Conservation (phyloP, 257 asterid species). For the Mentha longifolia region DNA sequence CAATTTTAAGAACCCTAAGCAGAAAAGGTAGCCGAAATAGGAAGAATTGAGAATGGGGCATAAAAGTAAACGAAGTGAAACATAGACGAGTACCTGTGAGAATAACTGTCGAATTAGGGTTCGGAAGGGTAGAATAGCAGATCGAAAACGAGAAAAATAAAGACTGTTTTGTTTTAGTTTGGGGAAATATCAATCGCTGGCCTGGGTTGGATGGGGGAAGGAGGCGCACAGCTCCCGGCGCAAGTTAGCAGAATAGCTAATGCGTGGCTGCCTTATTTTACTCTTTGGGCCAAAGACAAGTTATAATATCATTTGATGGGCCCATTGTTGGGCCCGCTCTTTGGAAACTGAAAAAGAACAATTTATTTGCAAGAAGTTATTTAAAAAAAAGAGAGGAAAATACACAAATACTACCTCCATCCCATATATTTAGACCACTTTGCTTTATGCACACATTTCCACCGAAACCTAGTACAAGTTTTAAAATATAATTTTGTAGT, state of each 20-base stretch:
- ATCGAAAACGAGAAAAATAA: neutral
- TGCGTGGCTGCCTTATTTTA: constrained; percentile 35
- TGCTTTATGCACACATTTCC: too few relatives aligned
- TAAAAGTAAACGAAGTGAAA: neutral
- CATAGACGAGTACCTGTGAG: constrained; percentile 26
- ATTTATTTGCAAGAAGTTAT: too few relatives aligned
- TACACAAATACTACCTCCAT: too few relatives aligned
- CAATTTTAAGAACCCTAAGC: constrained; percentile 9
- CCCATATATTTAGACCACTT: too few relatives aligned
- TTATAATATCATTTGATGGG: neutral
- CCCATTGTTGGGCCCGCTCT: neutral
- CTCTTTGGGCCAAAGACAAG: neutral
- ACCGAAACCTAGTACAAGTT: too few relatives aligned
- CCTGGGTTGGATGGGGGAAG: constrained; percentile 11
- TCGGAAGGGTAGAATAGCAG: constrained; percentile 27
- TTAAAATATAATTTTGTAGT: too few relatives aligned
- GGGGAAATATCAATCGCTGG: constrained; percentile 6
- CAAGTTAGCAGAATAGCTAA: constrained; percentile 21
- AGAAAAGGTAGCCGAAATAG: neutral
- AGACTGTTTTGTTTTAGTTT: neutral
- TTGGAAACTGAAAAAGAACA: too few relatives aligned
- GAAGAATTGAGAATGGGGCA: neutral
- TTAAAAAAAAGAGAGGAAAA: too few relatives aligned
- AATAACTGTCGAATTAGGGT: constrained; percentile 38
- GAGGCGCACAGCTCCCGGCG: constrained; percentile 19